These are phyloP conservation scores for Oligophagozyma castellii DNA, from an alignment of 1,139 yeast species.

Conservation along the genomic window DNA sequence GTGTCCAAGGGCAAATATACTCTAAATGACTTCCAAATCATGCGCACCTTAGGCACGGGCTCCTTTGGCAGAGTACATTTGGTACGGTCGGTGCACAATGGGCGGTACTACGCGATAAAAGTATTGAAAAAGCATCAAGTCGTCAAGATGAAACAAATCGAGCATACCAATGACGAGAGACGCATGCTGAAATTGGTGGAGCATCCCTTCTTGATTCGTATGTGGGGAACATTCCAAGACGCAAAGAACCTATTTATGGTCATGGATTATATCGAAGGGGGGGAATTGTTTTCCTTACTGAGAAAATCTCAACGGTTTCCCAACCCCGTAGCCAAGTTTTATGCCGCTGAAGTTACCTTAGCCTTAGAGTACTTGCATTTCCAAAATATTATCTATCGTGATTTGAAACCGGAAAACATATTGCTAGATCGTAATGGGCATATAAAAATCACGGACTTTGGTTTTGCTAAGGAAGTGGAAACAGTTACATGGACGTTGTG, in stretches of 20 bases:
- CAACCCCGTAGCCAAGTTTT: slow-evolving; percentile 93
- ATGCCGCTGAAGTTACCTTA: slow-evolving; percentile 89
- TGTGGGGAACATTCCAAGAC: slow-evolving; percentile 99
- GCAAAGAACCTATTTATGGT: slow-evolving; percentile 84
- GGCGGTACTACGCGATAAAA: slow-evolving; percentile 87
- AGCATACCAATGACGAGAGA: slow-evolving; percentile 94
- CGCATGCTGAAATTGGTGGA: slow-evolving; percentile 86
- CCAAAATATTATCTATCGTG: slow-evolving; percentile 87
- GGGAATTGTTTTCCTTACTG: slow-evolving; percentile 78
- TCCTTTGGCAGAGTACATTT: slow-evolving; percentile 94
- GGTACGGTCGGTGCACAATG: slow-evolving; percentile 85
- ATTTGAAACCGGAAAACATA: slow-evolving; percentile 92
- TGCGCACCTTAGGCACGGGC: slow-evolving; percentile 93
- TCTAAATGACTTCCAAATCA: slow-evolving; percentile 74
- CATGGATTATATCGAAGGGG: slow-evolving; percentile 98
- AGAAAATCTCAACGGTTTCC: slow-evolving; percentile 92
- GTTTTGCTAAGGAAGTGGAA: slow-evolving; percentile 89
- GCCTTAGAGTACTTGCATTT: slow-evolving; percentile 88
- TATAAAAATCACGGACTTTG: slow-evolving; percentile 90
- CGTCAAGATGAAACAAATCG: slow-evolving; percentile 92
- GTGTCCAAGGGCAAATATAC: slow-evolving; percentile 79
- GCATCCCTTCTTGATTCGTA: slow-evolving; percentile 86
- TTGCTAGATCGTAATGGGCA: slow-evolving; percentile 87
- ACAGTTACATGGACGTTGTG: slow-evolving; percentile 95
- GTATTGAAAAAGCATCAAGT: slow-evolving; percentile 85